Evolutionary conservation across 345 rosid genomes (phyloP).

Genomic region (Ricinus communis): DNA sequence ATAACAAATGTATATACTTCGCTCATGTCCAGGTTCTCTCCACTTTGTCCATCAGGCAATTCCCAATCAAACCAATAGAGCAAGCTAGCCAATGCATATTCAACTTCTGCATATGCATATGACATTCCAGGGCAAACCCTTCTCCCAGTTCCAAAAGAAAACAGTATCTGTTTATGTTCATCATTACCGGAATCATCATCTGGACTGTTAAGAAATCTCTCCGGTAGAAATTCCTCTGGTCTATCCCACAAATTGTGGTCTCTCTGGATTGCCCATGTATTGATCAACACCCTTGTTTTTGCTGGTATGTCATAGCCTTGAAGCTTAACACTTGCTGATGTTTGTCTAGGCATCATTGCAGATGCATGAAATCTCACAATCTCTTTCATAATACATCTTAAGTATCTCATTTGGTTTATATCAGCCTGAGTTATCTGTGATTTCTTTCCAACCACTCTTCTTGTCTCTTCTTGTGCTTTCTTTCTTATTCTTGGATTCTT

Average conservation of each 20-base stretch:
- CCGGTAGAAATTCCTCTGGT: conserved; percentile 14
- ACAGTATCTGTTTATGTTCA: neutral
- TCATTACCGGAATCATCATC: neutral
- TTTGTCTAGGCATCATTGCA: conserved; percentile 9
- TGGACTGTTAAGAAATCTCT: neutral
- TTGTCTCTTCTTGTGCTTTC: conserved; percentile 26
- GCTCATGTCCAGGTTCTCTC: neutral
- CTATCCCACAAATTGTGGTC: conserved; percentile 15
- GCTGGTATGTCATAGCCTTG: conserved; percentile 15
- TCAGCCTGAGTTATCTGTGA: conserved; percentile 2
- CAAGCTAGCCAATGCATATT: conserved; percentile 9
- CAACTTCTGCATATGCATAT: conserved; percentile 14
- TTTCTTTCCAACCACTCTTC: conserved; percentile 15
- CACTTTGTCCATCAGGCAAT: neutral
- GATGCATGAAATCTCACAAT: conserved; percentile 10
- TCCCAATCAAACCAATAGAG: conserved; percentile 22
- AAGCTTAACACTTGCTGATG: conserved; percentile 12
- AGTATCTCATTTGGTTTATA: conserved; percentile 7
- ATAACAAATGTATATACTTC: neutral
- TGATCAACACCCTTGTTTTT: conserved; percentile 16
- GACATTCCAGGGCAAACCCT: conserved; percentile 17
- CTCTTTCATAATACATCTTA: conserved; percentile 16
- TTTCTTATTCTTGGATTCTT: conserved; percentile 21
- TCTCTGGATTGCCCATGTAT: conserved; percentile 13
- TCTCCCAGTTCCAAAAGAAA: conserved; percentile 12